A percentile compares a stretch with the other conserved stretches of the same genome.
phyloP scores from a whole-genome alignment of 169 alveolate genomes.

The Nephromyces sp. region DNA sequence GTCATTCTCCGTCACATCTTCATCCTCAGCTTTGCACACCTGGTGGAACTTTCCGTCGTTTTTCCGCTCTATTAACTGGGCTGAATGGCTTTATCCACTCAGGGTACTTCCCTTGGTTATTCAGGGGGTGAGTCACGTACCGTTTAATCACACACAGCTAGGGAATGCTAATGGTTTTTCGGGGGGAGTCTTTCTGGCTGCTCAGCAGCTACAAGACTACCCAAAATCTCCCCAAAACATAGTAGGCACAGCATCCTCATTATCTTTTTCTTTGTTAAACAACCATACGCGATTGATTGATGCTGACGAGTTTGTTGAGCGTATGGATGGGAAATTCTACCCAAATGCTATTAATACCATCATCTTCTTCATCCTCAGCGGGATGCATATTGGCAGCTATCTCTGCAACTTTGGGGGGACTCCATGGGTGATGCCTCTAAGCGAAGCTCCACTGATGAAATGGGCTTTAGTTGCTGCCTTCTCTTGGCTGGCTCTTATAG shows the following conservation, averaged over 20 bases:
- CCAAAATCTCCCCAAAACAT: not conserved
- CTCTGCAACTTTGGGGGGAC: slow-evolving; percentile 73
- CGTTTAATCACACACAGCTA: too few species aligned
- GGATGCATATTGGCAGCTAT: slow-evolving; percentile 61
- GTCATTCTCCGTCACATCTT: too few species aligned
- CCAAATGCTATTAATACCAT: slow-evolving; percentile 74
- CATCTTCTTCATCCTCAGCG: slow-evolving; percentile 59
- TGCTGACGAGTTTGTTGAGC: slow-evolving; percentile 7
- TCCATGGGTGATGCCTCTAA: slow-evolving; percentile 66
- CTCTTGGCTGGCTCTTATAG: slow-evolving; percentile 2
- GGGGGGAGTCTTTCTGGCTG: too few species aligned
- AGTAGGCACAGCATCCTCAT: not conserved
- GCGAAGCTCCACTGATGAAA: slow-evolving; percentile 44
- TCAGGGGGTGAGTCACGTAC: too few species aligned
- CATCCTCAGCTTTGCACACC: too few species aligned
- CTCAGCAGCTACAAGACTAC: too few species aligned
- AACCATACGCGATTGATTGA: slow-evolving; percentile 17
- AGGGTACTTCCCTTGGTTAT: too few species aligned
- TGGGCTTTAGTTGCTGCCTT: slow-evolving; percentile 12
- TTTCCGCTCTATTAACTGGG: too few species aligned
- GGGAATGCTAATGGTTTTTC: too few species aligned
- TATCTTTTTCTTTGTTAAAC: too few species aligned
- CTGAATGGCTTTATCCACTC: too few species aligned
- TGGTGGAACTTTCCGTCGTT: too few species aligned
- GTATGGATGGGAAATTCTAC: slow-evolving; percentile 66